Percentiles rank a stretch among this genome's conserved stretches.
These are phyloP conservation scores for Chytridium lagenaria DNA, from an alignment of 371 early-diverging fungal genomes.

Conservation along the genomic window DNA sequence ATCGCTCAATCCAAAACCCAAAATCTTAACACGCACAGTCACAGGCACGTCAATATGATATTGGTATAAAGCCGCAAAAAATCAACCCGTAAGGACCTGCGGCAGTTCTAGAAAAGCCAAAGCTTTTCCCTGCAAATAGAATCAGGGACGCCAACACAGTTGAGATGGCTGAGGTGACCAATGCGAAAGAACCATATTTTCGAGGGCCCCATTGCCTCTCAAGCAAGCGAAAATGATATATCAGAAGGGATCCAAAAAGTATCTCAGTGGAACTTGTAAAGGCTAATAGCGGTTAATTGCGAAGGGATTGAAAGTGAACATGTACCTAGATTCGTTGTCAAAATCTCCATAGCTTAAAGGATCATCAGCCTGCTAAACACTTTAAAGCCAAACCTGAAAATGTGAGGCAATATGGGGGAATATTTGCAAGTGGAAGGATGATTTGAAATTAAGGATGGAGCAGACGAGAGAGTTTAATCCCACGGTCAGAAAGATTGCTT, in stretches of 20 bases:
- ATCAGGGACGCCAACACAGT: constrained; percentile 63
- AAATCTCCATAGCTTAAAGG: constrained; percentile 19
- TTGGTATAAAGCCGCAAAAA: constrained; percentile 68
- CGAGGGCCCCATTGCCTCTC: constrained; percentile 76
- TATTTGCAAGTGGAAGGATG: constrained; percentile 65
- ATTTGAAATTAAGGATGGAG: constrained; percentile 63
- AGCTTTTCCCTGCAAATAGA: constrained; percentile 53
- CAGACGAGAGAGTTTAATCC: constrained; percentile 64
- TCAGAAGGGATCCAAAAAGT: constrained; percentile 68
- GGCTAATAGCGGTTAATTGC: constrained; percentile 8
- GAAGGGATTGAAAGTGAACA: background rate
- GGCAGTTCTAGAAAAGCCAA: constrained; percentile 63
- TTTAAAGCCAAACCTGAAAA: constrained; percentile 61
- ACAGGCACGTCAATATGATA: constrained; percentile 66
- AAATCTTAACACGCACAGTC: constrained; percentile 66
- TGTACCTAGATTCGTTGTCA: constrained; percentile 19
- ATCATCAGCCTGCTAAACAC: no score
- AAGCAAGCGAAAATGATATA: constrained; percentile 69
- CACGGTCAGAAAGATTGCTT: constrained; percentile 64
- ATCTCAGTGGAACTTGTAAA: constrained; percentile 72
- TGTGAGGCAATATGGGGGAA: constrained; percentile 69
- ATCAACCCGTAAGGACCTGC: constrained; percentile 72
- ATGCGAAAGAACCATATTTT: constrained; percentile 72
- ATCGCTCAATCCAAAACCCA: constrained; percentile 68
- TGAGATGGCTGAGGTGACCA: constrained; percentile 59